A percentile compares a stretch with the other conserved stretches of the same genome.
phyloP scores from a whole-genome alignment of 1,284 basidiomycete species.

The Irpex sp. region DNA sequence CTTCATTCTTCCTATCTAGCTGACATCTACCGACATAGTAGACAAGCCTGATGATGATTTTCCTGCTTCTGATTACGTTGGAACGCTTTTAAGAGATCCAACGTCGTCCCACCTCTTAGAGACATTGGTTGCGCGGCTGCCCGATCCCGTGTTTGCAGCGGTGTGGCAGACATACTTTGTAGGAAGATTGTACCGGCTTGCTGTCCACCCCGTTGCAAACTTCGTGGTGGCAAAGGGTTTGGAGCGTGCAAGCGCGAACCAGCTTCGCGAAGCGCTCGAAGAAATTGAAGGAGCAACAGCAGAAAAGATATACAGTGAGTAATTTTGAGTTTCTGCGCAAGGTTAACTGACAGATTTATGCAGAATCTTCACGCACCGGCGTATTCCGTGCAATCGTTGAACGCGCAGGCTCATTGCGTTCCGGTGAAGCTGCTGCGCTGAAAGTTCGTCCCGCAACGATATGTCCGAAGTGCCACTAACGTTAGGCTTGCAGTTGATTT shows the following conservation, averaged over 20 bases:
- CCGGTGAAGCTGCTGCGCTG: slow-evolving; percentile 38
- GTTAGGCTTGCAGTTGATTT: not conserved
- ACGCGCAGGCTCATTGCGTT: slow-evolving; percentile 47
- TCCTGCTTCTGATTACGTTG: slow-evolving; percentile 65
- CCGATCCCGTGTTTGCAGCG: slow-evolving; percentile 56
- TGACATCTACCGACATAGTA: not conserved
- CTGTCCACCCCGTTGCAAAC: slow-evolving; percentile 86
- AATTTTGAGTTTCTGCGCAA: slow-evolving; percentile 20
- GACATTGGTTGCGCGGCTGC: slow-evolving; percentile 63
- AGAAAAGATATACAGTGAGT: slow-evolving; percentile 52
- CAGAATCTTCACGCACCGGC: slow-evolving; percentile 57
- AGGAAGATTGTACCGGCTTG: slow-evolving; percentile 67
- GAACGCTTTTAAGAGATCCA: slow-evolving; percentile 76
- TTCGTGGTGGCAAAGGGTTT: slow-evolving; percentile 84
- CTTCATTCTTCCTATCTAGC: not conserved
- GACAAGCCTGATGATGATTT: slow-evolving; percentile 25
- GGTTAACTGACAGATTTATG: slow-evolving; percentile 3
- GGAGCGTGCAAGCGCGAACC: slow-evolving; percentile 49
- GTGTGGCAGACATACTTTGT: slow-evolving; percentile 80
- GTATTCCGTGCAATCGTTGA: slow-evolving; percentile 74
- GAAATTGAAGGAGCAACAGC: slow-evolving; percentile 55
- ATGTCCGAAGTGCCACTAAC: not conserved
- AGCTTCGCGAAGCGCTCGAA: slow-evolving; percentile 55
- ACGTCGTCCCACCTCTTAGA: slow-evolving; percentile 89
- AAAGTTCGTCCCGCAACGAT: slow-evolving; percentile 36